These are phyloP conservation scores for Castanea crenata DNA, from an alignment of 306 rosid genomes.

Conservation along the genomic window DNA sequence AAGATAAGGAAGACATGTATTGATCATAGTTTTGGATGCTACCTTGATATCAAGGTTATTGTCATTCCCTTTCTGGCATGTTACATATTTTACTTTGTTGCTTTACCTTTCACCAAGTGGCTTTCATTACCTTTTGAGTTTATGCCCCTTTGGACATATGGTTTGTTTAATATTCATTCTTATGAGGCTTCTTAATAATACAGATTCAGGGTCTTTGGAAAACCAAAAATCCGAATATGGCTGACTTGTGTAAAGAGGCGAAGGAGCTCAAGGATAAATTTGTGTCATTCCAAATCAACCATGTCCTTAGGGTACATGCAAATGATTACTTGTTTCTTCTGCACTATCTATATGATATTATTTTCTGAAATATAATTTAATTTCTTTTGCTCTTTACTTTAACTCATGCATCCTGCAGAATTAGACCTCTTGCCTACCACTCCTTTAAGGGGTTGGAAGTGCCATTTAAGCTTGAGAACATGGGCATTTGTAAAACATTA, in stretches of 20 bases:
- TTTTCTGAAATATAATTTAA: not conserved
- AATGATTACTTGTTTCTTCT: conserved; percentile 7
- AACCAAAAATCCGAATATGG: conserved; percentile 63
- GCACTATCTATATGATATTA: not conserved
- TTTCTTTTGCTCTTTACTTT: no score
- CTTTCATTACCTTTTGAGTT: not conserved
- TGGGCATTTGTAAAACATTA: no score
- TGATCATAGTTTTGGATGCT: not conserved
- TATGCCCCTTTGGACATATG: not conserved
- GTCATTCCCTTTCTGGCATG: not conserved
- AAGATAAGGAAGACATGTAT: not conserved
- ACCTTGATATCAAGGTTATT: not conserved
- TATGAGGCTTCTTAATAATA: conserved; percentile 10
- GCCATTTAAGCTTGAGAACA: no score
- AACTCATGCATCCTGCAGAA: no score
- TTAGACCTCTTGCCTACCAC: no score
- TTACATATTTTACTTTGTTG: not conserved
- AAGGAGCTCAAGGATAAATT: conserved; percentile 57
- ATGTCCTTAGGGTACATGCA: conserved; percentile 62
- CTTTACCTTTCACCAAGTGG: not conserved
- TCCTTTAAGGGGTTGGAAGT: no score
- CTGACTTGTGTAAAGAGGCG: conserved; percentile 53
- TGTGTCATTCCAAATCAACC: conserved; percentile 63
- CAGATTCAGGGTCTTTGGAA: conserved; percentile 80
- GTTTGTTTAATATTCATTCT: conserved; percentile 7